phyloP scores from a whole-genome alignment of 1,284 basidiomycete species.

The Rhodofomes roseus region DNA sequence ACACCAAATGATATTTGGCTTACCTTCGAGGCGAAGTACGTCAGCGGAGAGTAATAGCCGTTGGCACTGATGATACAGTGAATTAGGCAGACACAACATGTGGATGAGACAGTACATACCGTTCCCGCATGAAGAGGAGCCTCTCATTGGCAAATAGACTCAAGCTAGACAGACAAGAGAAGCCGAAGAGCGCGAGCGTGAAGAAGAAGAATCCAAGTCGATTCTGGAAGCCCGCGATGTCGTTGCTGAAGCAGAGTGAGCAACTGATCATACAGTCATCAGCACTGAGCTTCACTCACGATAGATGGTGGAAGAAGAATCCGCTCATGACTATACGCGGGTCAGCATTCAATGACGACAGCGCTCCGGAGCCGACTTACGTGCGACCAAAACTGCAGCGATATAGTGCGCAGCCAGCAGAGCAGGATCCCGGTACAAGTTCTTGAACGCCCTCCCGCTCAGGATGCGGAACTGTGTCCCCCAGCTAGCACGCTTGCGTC shows the following conservation, averaged over 20 bases:
- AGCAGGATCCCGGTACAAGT: slow-evolving; percentile 91
- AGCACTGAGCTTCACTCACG: slow-evolving; percentile 37
- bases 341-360: not conserved
- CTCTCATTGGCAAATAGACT: slow-evolving; percentile 93
- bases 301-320: slow-evolving; percentile 76
- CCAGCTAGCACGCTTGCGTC: slow-evolving; percentile 83
- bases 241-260: slow-evolving; percentile 50
- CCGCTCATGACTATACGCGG: slow-evolving; percentile 67
- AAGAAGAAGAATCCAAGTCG: slow-evolving; percentile 93
- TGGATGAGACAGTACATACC: slow-evolving; percentile 43
- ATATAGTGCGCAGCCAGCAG: slow-evolving; percentile 89
- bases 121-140: slow-evolving; percentile 93
- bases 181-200: slow-evolving; percentile 91
- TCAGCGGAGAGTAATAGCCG: slow-evolving; percentile 94
- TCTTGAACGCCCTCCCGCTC: slow-evolving; percentile 97
- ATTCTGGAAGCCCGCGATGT: slow-evolving; percentile 94
- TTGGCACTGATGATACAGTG: slow-evolving; percentile 56
- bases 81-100: slow-evolving; percentile 5
- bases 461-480: slow-evolving; percentile 90
- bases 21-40: slow-evolving; percentile 93
- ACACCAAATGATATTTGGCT: slow-evolving; percentile 1
- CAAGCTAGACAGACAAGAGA: slow-evolving; percentile 91
- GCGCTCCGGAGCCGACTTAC: slow-evolving; percentile 42
- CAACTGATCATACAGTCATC: slow-evolving; percentile 22
- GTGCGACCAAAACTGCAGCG: slow-evolving; percentile 78